These are phyloP conservation scores for Penicillium hesseltinei DNA, from an alignment of 2,329 filamentous ascomycete species.

Conservation along the genomic window DNA sequence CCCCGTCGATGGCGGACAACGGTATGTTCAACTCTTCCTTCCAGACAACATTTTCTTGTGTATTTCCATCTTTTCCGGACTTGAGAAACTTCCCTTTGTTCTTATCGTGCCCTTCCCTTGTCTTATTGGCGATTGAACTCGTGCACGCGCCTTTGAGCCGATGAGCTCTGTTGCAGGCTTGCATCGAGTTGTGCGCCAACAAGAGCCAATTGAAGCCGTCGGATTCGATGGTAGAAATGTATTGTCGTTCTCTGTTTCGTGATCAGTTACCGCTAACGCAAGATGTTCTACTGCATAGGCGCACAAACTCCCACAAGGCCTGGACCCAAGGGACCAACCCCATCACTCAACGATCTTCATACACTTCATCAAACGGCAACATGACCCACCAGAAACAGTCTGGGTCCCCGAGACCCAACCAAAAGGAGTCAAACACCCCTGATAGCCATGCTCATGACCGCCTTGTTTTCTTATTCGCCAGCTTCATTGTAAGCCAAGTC, in stretches of 20 bases:
- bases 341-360: constrained; percentile 56
- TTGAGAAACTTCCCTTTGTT: neutral
- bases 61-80: neutral
- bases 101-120: constrained; percentile 3
- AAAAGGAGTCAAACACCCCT: constrained; percentile 52
- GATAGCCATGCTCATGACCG: constrained; percentile 62
- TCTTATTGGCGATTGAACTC: neutral
- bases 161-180: constrained; percentile 10
- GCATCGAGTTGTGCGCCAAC: constrained; percentile 16
- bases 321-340: constrained; percentile 63
- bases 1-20: constrained; percentile 54
- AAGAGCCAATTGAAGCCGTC: constrained; percentile 19
- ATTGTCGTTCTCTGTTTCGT: constrained; percentile 3
- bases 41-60: neutral
- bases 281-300: constrained; percentile 35
- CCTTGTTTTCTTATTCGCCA: constrained; percentile 58
- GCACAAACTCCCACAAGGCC: constrained; percentile 57
- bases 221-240: constrained; percentile 4
- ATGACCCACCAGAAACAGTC: constrained; percentile 45
- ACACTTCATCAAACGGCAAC: constrained; percentile 55
- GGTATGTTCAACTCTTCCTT: constrained; percentile 45
- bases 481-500: constrained; percentile 54
- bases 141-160: constrained; percentile 17
- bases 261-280: constrained; percentile 21
- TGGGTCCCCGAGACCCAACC: constrained; percentile 38